These are phyloP conservation scores for Aquanectria penicillioides DNA, from an alignment of 2,329 filamentous ascomycete genomes.

Conservation along the genomic window DNA sequence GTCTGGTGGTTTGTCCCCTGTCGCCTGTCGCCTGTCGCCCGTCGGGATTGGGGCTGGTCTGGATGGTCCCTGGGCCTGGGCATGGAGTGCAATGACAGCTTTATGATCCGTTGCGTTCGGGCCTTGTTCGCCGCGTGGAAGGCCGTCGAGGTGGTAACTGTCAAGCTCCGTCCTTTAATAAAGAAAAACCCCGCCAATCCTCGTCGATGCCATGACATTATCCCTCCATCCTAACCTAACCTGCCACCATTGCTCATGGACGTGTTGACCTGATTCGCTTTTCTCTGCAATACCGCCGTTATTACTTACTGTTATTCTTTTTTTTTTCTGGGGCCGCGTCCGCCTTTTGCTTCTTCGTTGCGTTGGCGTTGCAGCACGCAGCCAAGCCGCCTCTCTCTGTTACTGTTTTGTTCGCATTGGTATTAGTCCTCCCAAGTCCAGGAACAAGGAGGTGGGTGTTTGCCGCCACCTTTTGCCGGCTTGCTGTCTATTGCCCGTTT, in stretches of 20 bases:
- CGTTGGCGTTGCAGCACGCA: slow-evolving; percentile 22
- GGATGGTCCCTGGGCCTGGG: neutral
- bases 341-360: slow-evolving; percentile 2
- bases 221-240: slow-evolving; percentile 1
- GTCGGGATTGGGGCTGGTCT: slow-evolving; percentile 4
- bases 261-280: neutral
- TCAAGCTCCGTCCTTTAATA: slow-evolving; percentile 19
- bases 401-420: neutral
- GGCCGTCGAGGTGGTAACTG: slow-evolving; percentile 5
- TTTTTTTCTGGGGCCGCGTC: neutral
- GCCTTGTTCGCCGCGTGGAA: neutral
- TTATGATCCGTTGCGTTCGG: slow-evolving; percentile 12
- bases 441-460: too few species aligned
- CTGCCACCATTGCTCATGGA: neutral
- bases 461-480: slow-evolving; percentile 15
- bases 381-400: neutral
- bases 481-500: neutral
- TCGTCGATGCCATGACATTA: slow-evolving; percentile 6
- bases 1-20: neutral
- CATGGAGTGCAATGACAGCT: slow-evolving; percentile 17
- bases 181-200: slow-evolving; percentile 22
- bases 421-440: slow-evolving; percentile 2
- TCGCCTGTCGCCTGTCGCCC: neutral
- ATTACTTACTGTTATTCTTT: neutral
- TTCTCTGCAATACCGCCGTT: neutral